phyloP scores from a whole-genome alignment of 768 basidiomycete species.

The Nidula microcarpa region DNA sequence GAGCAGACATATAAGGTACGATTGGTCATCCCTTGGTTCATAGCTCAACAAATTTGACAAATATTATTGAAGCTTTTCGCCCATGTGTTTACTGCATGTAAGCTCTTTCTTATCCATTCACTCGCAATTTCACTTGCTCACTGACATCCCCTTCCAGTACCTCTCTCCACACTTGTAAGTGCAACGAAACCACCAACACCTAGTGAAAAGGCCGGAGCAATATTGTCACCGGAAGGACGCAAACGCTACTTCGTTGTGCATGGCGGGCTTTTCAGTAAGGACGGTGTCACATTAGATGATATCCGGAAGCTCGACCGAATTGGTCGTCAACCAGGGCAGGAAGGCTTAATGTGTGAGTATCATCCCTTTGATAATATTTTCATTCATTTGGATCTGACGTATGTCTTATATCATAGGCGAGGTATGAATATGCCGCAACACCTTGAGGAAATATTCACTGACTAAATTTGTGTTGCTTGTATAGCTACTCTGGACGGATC shows the following conservation, averaged over 20 bases:
- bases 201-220: constrained; percentile 42
- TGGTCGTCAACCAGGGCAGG: constrained; percentile 88
- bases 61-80: constrained; percentile 68
- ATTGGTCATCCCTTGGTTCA: background rate
- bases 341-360: constrained; percentile 89
- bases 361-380: constrained; percentile 1
- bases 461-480: background rate
- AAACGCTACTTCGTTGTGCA: constrained; percentile 96
- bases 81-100: constrained; percentile 87
- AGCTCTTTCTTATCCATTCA: constrained; percentile 18
- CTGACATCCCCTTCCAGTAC: constrained; percentile 51
- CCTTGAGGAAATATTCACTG: background rate
- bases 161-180: constrained; percentile 81
- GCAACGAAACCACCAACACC: constrained; percentile 59
- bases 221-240: constrained; percentile 76
- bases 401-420: constrained; percentile 43
- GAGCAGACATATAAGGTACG: constrained; percentile 88
- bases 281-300: constrained; percentile 92
- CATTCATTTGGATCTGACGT: constrained; percentile 6
- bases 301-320: constrained; percentile 85
- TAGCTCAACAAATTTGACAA: background rate
- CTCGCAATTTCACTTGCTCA: background rate
- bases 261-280: constrained; percentile 94
- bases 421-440: constrained; percentile 31
- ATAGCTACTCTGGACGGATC: constrained; percentile 94